These are phyloP conservation scores for Nidularia sp. DNA, from an alignment of 768 basidiomycete genomes.

Conservation along the genomic window DNA sequence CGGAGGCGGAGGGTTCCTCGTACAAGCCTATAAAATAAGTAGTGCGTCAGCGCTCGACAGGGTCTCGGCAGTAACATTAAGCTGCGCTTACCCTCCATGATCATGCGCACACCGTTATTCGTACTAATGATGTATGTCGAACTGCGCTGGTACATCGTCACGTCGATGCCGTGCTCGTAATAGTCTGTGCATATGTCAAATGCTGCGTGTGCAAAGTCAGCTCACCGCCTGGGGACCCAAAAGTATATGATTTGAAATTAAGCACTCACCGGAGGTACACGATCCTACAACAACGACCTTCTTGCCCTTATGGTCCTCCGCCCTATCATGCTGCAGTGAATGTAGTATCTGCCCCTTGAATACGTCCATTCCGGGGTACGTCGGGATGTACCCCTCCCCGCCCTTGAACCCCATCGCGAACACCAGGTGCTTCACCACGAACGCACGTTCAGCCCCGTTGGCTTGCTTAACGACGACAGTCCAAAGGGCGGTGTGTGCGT, in stretches of 20 bases:
- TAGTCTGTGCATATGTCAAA: not conserved
- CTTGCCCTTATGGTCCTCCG: not conserved
- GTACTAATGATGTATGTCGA: not conserved
- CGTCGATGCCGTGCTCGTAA: not conserved
- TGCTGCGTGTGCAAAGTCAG: not conserved
- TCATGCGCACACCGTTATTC: not conserved
- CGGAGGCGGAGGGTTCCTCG: not conserved
- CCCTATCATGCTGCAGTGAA: not conserved
- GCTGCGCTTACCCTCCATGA: not conserved
- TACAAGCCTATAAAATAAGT: not conserved
- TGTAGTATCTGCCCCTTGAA: conserved; percentile 1
- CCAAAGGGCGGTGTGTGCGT: conserved; percentile 38
- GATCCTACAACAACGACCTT: not conserved
- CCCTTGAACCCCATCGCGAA: conserved; percentile 54
- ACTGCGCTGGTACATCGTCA: not conserved
- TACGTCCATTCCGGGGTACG: conserved; percentile 34
- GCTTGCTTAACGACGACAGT: conserved; percentile 32
- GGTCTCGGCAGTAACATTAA: not conserved
- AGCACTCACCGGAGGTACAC: not conserved
- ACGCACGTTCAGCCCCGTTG: conserved; percentile 25
- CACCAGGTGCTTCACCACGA: conserved; percentile 48
- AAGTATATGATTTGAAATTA: not conserved
- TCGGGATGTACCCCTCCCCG: conserved; percentile 39
- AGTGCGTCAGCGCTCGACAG: not conserved
- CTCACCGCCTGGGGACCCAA: not conserved